phyloP scores from a whole-genome alignment of 2,329 filamentous ascomycete genomes.

The Epichloe coenophiala region DNA sequence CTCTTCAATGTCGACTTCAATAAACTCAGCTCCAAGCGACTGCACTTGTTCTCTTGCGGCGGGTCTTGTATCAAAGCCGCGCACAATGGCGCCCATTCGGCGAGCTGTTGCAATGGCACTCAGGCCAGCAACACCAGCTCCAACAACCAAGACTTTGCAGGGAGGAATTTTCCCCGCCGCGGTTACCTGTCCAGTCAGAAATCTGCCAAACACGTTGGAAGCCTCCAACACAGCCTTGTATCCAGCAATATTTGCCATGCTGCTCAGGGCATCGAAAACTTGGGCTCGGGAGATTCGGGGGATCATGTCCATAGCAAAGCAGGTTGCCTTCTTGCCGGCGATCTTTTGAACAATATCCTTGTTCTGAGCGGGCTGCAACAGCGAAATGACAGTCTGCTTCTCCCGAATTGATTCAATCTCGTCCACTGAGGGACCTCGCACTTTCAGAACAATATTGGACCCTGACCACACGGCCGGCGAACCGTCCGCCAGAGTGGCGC shows the following conservation, averaged over 20 bases:
- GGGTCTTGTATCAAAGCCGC: constrained; percentile 83
- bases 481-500: constrained; percentile 61
- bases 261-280: constrained; percentile 77
- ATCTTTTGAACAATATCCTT: constrained; percentile 60
- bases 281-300: constrained; percentile 82
- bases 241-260: constrained; percentile 88
- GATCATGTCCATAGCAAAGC: constrained; percentile 88
- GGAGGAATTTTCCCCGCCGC: constrained; percentile 84
- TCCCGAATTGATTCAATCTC: constrained; percentile 57
- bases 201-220: constrained; percentile 78
- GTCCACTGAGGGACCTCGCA: constrained; percentile 57
- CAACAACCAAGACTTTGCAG: constrained; percentile 81
- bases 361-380: constrained; percentile 74
- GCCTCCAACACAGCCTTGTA: constrained; percentile 88
- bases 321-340: constrained; percentile 55
- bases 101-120: constrained; percentile 80
- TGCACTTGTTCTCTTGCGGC: constrained; percentile 82
- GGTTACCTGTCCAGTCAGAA: constrained; percentile 79
- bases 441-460: constrained; percentile 72
- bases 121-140: constrained; percentile 76
- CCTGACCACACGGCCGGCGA: constrained; percentile 56
- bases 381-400: constrained; percentile 65
- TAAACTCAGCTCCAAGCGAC: constrained; percentile 77
- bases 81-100: constrained; percentile 76
- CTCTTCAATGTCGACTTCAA: constrained; percentile 75